Conservation (phyloP, 345 rosid genomes). For the Tarenaya hassleriana region DNA sequence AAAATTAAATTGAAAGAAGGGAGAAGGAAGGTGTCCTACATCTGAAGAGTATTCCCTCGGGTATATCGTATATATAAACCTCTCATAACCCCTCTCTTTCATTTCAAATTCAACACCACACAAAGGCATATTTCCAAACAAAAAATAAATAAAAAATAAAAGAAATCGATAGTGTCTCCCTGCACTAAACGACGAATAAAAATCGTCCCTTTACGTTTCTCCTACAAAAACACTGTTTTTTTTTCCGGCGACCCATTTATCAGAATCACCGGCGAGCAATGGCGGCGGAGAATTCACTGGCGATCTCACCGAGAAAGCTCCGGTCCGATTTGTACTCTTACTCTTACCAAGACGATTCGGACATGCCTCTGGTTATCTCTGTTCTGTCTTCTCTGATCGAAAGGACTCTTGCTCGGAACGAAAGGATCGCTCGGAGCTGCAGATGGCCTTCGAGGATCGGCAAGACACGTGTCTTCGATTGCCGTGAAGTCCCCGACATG, state of each 20-base stretch:
- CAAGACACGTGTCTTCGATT: slow-evolving; percentile 53
- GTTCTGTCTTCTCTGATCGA: slow-evolving; percentile 74
- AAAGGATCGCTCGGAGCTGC: slow-evolving; percentile 48
- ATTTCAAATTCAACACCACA: slow-evolving; percentile 15
- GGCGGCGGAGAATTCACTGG: slow-evolving; percentile 39
- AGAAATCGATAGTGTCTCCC: no score
- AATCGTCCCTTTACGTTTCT: slow-evolving; percentile 4
- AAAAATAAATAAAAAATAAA: background rate
- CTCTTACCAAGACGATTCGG: slow-evolving; percentile 49
- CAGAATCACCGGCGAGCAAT: background rate
- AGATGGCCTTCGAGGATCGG: slow-evolving; percentile 32
- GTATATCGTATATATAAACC: slow-evolving; percentile 12
- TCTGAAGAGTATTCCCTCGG: background rate
- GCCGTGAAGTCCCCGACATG: slow-evolving; percentile 76
- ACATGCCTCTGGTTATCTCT: slow-evolving; percentile 67
- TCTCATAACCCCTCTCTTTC: slow-evolving; percentile 20
- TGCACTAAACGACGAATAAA: slow-evolving; percentile 12
- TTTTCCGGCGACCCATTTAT: background rate
- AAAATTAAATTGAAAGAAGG: slow-evolving; percentile 6
- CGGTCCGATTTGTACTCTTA: slow-evolving; percentile 74
- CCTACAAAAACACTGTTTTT: slow-evolving; percentile 1
- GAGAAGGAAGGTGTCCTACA: slow-evolving; percentile 25
- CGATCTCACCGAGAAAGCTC: slow-evolving; percentile 74
- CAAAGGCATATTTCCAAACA: background rate
- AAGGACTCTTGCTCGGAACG: slow-evolving; percentile 60